A percentile compares a stretch with the other conserved stretches of the same genome.
Evolutionary conservation across 2,329 filamentous ascomycete genomes (phyloP).

Genomic region (Trichothecium roseum): DNA sequence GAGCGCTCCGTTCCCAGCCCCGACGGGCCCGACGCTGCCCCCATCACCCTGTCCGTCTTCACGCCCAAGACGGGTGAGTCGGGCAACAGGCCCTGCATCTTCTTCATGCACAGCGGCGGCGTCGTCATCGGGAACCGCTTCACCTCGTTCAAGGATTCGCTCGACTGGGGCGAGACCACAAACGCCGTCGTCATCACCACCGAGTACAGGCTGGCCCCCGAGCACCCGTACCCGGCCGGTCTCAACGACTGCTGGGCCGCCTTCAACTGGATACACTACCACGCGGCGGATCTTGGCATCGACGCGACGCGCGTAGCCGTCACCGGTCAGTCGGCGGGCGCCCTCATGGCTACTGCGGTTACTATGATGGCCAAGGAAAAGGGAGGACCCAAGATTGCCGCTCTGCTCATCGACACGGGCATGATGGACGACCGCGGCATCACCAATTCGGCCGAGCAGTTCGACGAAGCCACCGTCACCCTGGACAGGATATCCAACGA

Average conservation of each 20-base stretch:
- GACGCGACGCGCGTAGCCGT: conserved; percentile 27
- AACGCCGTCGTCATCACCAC: conserved; percentile 12
- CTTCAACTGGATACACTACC: conserved; percentile 23
- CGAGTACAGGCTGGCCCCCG: conserved; percentile 15
- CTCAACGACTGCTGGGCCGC: conserved; percentile 15
- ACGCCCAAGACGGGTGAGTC: conserved; percentile 2
- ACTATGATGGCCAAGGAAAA: conserved; percentile 25
- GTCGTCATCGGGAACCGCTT: conserved; percentile 11
- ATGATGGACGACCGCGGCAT: conserved; percentile 34
- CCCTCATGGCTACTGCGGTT: conserved; percentile 25
- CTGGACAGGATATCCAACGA: conserved; percentile 26
- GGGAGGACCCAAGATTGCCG: conserved; percentile 19
- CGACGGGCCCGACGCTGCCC: conserved; percentile 3
- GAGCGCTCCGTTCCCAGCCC: conserved; percentile 9
- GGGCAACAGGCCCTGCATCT: conserved; percentile 7
- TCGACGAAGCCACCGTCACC: conserved; percentile 15
- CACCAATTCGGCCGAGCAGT: conserved; percentile 15
- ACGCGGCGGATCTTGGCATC: conserved; percentile 26
- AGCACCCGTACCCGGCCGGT: conserved; percentile 10
- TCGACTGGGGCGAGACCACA: conserved; percentile 7
- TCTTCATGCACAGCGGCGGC: conserved; percentile 12
- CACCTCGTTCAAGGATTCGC: conserved; percentile 8
- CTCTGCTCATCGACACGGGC: conserved; percentile 30
- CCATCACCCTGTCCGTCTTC: conserved; percentile 10
- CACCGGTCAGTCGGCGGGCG: conserved; percentile 31